Evolutionary conservation across 371 early-diverging fungal species (phyloP).

Genomic region (Actinomucor elegans): DNA sequence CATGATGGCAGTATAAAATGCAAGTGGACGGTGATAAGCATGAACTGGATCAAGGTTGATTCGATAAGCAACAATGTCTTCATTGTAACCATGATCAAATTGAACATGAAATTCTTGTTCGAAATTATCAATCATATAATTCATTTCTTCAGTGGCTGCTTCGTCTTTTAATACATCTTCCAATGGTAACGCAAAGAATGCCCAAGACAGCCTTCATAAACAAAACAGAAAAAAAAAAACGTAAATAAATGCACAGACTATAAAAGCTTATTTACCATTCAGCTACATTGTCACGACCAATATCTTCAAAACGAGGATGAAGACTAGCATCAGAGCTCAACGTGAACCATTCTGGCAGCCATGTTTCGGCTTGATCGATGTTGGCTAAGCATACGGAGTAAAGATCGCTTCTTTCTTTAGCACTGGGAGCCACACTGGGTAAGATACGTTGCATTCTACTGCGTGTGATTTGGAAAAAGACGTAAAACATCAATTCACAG

Average conservation of each 20-base stretch:
- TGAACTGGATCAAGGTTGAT: slow-evolving; percentile 66
- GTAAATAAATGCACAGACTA: background rate
- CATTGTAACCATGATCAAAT: slow-evolving; percentile 58
- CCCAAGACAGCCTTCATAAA: slow-evolving; percentile 53
- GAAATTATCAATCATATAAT: slow-evolving; percentile 47
- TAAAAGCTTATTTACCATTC: slow-evolving; percentile 54
- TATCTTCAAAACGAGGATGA: slow-evolving; percentile 40
- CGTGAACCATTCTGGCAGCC: slow-evolving; percentile 56
- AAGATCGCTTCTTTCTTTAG: slow-evolving; percentile 42
- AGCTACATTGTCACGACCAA: slow-evolving; percentile 51
- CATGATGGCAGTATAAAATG: slow-evolving; percentile 52
- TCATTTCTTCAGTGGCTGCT: slow-evolving; percentile 33
- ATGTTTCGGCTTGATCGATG: slow-evolving; percentile 43
- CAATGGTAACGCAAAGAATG: slow-evolving; percentile 47
- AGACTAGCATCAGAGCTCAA: slow-evolving; percentile 23
- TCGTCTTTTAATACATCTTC: slow-evolving; percentile 45
- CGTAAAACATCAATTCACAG: slow-evolving; percentile 51
- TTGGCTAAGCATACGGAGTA: slow-evolving; percentile 45
- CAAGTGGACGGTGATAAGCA: slow-evolving; percentile 67
- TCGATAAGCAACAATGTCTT: slow-evolving; percentile 53
- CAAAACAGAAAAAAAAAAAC: background rate
- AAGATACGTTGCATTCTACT: slow-evolving; percentile 42
- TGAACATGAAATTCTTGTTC: slow-evolving; percentile 40
- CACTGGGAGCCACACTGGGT: slow-evolving; percentile 23
- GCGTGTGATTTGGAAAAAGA: slow-evolving; percentile 52